A percentile compares a stretch with the other conserved stretches of the same genome.
These are phyloP conservation scores for Geoglossum glabrum DNA, from an alignment of 495 filamentous ascomycete species.

Conservation along the genomic window DNA sequence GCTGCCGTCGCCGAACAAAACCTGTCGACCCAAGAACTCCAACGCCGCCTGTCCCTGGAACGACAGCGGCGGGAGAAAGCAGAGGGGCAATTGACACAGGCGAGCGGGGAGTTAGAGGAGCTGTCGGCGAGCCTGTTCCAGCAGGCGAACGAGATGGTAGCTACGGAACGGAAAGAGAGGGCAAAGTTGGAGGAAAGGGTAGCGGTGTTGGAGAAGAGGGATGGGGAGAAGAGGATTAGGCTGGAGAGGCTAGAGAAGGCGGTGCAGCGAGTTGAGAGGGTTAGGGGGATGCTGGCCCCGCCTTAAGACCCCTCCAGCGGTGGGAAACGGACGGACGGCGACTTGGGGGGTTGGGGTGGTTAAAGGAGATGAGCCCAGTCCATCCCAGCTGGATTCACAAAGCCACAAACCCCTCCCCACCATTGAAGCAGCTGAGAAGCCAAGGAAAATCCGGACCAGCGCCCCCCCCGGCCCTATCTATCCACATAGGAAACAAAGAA, in stretches of 20 bases:
- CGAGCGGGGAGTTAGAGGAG: slow-evolving; percentile 72
- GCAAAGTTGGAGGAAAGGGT: slow-evolving; percentile 63
- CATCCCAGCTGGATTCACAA: too few relatives aligned
- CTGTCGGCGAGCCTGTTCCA: slow-evolving; percentile 70
- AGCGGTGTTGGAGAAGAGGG: slow-evolving; percentile 43
- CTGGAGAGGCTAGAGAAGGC: slow-evolving; percentile 61
- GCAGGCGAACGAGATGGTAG: slow-evolving; percentile 96
- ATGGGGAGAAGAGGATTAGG: slow-evolving; percentile 46
- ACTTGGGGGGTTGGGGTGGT: too few relatives aligned
- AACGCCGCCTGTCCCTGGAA: slow-evolving; percentile 53
- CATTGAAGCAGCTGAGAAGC: too few relatives aligned
- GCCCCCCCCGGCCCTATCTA: too few relatives aligned
- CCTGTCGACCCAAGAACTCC: slow-evolving; percentile 27
- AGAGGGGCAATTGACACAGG: slow-evolving; percentile 49
- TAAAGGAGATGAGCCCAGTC: too few relatives aligned
- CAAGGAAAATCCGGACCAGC: too few relatives aligned
- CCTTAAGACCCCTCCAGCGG: too few relatives aligned
- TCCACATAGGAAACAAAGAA: too few relatives aligned
- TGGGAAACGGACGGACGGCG: too few relatives aligned
- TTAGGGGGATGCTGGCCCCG: slow-evolving; percentile 37
- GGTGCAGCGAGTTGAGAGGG: slow-evolving; percentile 56
- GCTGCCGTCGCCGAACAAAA: slow-evolving; percentile 12
- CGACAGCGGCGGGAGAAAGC: slow-evolving; percentile 49
- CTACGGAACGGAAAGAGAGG: slow-evolving; percentile 60
- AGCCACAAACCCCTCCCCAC: too few relatives aligned